Evolutionary conservation across 805 yeast genomes (phyloP).

Genomic region (Candida sanyiensis): DNA sequence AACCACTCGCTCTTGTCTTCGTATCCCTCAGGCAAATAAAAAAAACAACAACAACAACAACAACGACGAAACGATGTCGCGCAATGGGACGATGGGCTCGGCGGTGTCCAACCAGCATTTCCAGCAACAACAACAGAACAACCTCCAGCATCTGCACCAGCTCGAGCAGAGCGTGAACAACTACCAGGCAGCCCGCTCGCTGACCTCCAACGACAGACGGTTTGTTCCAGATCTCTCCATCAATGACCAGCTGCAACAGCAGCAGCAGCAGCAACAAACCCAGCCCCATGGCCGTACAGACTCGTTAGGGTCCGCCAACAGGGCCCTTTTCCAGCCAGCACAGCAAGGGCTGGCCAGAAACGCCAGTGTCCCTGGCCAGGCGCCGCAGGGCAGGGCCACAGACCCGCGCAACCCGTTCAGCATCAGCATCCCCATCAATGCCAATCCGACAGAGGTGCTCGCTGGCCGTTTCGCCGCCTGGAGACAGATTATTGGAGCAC

Average conservation of each 20-base stretch:
- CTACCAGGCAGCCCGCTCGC: slow-evolving; percentile 37
- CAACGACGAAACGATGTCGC: no score
- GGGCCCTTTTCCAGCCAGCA: slow-evolving; percentile 4
- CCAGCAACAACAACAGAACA: slow-evolving; percentile 40
- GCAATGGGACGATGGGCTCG: slow-evolving; percentile 34
- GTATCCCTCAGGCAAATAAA: no score
- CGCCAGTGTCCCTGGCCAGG: slow-evolving; percentile 1
- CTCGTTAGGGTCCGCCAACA: slow-evolving; percentile 7
- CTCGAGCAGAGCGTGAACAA: slow-evolving; percentile 35
- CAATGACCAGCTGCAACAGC: slow-evolving; percentile 12
- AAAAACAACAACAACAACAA: no score
- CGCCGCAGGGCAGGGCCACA: neutral
- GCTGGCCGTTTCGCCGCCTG: slow-evolving; percentile 83
- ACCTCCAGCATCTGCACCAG: slow-evolving; percentile 39
- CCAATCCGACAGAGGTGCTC: slow-evolving; percentile 81
- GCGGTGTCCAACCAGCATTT: slow-evolving; percentile 33
- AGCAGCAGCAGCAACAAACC: slow-evolving; percentile 13
- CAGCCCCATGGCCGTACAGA: slow-evolving; percentile 3
- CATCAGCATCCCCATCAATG: slow-evolving; percentile 48
- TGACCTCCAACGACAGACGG: slow-evolving; percentile 32
- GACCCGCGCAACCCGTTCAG: slow-evolving; percentile 47
- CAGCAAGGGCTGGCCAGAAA: slow-evolving; percentile 11
- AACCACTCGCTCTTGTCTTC: no score
- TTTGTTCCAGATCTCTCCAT: slow-evolving; percentile 14
- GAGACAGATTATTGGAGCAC: slow-evolving; percentile 71